Percentiles rank a stretch among this genome's conserved stretches.
Evolutionary conservation across 2,329 filamentous ascomycete genomes (phyloP).

Genomic region (Alternaria viburni): DNA sequence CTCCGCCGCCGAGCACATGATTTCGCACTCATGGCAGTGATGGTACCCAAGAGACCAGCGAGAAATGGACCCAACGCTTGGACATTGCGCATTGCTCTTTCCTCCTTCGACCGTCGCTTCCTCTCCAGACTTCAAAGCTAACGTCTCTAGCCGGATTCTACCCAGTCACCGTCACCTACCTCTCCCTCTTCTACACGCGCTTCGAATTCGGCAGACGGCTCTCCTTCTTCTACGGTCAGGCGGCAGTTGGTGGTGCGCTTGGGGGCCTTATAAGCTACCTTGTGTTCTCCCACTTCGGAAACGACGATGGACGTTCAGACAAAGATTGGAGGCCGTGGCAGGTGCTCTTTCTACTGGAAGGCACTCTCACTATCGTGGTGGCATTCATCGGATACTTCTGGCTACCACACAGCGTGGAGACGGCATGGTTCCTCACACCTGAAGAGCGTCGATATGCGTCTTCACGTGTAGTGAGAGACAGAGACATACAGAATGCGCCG

Average conservation of each 20-base stretch:
- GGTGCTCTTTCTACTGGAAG: constrained; percentile 59
- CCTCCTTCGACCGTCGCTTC: background rate
- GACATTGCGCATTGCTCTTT: too few relatives aligned
- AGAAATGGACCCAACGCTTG: too few relatives aligned
- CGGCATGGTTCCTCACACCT: constrained; percentile 59
- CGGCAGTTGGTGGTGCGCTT: constrained; percentile 62
- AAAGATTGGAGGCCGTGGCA: constrained; percentile 57
- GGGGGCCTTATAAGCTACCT: constrained; percentile 61
- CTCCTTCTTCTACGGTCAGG: constrained; percentile 64
- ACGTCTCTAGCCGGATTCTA: constrained; percentile 61
- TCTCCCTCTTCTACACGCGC: constrained; percentile 64
- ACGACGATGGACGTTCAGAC: constrained; percentile 18
- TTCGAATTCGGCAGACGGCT: constrained; percentile 63
- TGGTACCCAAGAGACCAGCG: too few relatives aligned
- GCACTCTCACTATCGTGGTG: constrained; percentile 54
- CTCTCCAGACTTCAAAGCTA: constrained; percentile 20
- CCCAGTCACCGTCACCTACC: constrained; percentile 64
- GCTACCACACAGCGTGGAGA: constrained; percentile 57
- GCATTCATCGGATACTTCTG: constrained; percentile 58
- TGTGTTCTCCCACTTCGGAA: constrained; percentile 54
- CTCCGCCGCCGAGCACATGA: too few relatives aligned
- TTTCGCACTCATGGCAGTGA: too few relatives aligned
- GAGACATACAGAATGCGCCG: constrained; percentile 32
- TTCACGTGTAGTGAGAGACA: constrained; percentile 52
- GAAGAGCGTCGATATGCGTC: constrained; percentile 57